Conservation (phyloP, 2,329 filamentous ascomycete species). For the Mycosphaerella sp. region DNA sequence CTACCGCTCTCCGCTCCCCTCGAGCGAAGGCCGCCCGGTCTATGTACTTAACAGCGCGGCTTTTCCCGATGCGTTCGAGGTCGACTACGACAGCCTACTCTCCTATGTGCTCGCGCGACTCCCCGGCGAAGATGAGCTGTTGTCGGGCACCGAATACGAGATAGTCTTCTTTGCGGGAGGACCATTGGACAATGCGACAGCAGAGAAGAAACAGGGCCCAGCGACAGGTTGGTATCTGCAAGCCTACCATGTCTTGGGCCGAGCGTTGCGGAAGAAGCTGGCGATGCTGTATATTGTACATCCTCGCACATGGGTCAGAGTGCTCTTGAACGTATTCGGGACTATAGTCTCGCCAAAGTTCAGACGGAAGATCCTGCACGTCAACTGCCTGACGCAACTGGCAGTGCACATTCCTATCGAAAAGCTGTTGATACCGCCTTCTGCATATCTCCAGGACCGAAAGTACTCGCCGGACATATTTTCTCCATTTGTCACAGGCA, state of each 20-base stretch:
- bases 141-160: slow-evolving; percentile 50
- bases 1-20: slow-evolving; percentile 49
- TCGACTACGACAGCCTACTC: slow-evolving; percentile 50
- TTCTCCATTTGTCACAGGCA: slow-evolving; percentile 42
- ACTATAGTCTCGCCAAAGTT: slow-evolving; percentile 54
- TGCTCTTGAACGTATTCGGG: slow-evolving; percentile 51
- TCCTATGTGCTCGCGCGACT: slow-evolving; percentile 51
- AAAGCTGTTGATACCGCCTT: slow-evolving; percentile 49
- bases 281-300: slow-evolving; percentile 54
- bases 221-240: slow-evolving; percentile 54
- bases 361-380: slow-evolving; percentile 52
- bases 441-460: slow-evolving; percentile 50
- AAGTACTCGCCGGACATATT: slow-evolving; percentile 45
- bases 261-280: slow-evolving; percentile 51
- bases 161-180: slow-evolving; percentile 55
- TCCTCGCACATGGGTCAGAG: slow-evolving; percentile 52
- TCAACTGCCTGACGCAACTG: slow-evolving; percentile 46
- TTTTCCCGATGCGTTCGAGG: slow-evolving; percentile 50
- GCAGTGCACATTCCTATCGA: slow-evolving; percentile 49
- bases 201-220: slow-evolving; percentile 44
- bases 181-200: slow-evolving; percentile 40
- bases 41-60: slow-evolving; percentile 52
- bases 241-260: slow-evolving; percentile 50
- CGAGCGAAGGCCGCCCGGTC: slow-evolving; percentile 45
- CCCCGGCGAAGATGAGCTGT: slow-evolving; percentile 51